Base-by-base conservation (phyloP, 768 basidiomycete species). In the Nevesoporus exiguus region DNA sequence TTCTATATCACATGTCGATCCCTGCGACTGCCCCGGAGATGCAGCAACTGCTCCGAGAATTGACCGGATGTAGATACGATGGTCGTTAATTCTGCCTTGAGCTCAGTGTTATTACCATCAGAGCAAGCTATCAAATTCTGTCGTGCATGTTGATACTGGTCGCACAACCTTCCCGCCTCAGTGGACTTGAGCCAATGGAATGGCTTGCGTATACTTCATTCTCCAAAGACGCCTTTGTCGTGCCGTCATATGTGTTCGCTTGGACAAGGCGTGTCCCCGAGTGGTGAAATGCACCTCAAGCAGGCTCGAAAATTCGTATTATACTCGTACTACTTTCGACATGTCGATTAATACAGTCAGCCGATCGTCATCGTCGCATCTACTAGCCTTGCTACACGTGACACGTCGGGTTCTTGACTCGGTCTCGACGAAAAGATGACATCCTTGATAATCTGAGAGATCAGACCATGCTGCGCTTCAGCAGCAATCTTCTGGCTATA, bases 401-500 rank as follows among this genome's bases (percentile, higher is more conserved):
- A 63, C 21, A 62, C 62, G 7, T 68, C 65, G 0, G 57, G 53
- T 41, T 57, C 61, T 46, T 65, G 57, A 49, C 54, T 58, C 15
- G 76, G 77, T 47, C 79, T 72, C 40, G 70, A 67, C 9, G 90
- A 92, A 66, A 98, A 97, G 37, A 98, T 81, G 41, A 92, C 81
- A 58, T 96, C 93, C 68, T 98, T 98, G 66, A 98, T 79, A 6
- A 96, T 84, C 66, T 98, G 95, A 2, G 93, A 79, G 56, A 97
- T 93, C 50, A 98, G 82, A 2, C 93, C 95, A 61, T 98, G 94
- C 61, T 96, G 93, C 1, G 90, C 90, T 66, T 98, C 94, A 5
- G 86, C 80, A 0, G 93, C 85, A 50, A 98, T 92, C 63, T 90
- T 93, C 37, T 84, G 86, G 67, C 95, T 98, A 62, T 25, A 11